phyloP scores from a whole-genome alignment of 2,329 filamentous ascomycete species.

The Aspergillus thermomutatus region DNA sequence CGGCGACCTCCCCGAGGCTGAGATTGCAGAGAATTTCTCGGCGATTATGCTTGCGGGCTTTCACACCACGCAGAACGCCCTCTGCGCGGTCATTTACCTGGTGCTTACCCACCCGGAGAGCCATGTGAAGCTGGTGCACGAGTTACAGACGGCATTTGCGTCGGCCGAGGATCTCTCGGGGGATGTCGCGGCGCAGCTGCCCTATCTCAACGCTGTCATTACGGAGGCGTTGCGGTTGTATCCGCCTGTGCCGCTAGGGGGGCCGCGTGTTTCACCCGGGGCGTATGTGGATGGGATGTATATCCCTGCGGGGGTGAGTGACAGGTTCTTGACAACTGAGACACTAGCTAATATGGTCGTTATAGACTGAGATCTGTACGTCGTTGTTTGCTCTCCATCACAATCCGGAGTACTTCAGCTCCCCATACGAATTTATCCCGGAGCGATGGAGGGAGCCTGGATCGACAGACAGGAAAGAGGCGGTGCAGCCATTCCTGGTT shows the following conservation, averaged over 20 bases:
- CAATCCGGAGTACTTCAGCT: conserved; percentile 27
- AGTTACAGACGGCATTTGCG: conserved; percentile 15
- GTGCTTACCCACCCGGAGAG: conserved; percentile 22
- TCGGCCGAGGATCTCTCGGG: conserved; percentile 17
- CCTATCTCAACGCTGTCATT: conserved; percentile 29
- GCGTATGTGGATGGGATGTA: conserved; percentile 21
- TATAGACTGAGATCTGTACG: conserved; percentile 25
- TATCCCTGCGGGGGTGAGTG: conserved; percentile 22
- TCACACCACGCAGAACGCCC: conserved; percentile 24
- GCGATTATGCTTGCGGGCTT: conserved; percentile 28
- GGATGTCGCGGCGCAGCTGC: conserved; percentile 16
- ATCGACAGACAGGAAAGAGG: conserved; percentile 21
- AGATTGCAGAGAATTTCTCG: conserved; percentile 26
- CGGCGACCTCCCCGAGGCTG: conserved; percentile 15
- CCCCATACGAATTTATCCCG: conserved; percentile 27
- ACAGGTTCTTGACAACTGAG: too few relatives aligned
- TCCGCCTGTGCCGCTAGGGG: conserved; percentile 27
- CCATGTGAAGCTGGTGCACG: conserved; percentile 14
- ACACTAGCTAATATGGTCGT: too few relatives aligned
- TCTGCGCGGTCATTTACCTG: conserved; percentile 25
- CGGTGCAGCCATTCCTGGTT: conserved; percentile 23
- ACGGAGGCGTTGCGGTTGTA: conserved; percentile 31
- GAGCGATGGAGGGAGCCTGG: conserved; percentile 31
- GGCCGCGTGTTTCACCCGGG: conserved; percentile 25
- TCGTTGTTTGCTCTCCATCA: conserved; percentile 30